Conservation (phyloP, 345 rosid species). For the Schrenkiella parvula region DNA sequence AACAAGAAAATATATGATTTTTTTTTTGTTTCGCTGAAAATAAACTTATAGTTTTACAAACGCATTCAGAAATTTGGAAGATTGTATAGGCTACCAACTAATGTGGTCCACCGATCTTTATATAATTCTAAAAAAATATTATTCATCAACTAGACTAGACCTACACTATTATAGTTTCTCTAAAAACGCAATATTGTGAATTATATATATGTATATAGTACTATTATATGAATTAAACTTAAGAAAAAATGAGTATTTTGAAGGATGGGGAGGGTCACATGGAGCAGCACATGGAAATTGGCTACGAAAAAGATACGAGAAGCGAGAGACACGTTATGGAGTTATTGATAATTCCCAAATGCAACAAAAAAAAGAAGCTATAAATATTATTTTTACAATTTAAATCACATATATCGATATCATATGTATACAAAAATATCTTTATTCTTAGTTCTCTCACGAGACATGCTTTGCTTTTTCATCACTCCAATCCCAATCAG, state of each 20-base stretch:
- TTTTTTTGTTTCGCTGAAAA: neutral
- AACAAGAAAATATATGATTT: neutral
- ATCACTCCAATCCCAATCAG: conserved; percentile 31
- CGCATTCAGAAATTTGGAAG: neutral
- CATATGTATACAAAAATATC: neutral
- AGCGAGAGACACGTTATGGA: conserved; percentile 37
- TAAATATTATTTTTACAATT: neutral
- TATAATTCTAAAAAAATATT: neutral
- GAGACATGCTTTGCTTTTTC: conserved; percentile 41
- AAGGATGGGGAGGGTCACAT: conserved; percentile 34
- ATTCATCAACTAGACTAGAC: conserved; percentile 5
- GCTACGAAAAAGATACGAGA: conserved; percentile 32
- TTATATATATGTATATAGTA: neutral
- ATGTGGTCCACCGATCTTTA: conserved; percentile 19
- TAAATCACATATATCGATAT: neutral
- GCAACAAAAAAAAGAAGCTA: neutral
- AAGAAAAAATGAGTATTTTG: neutral
- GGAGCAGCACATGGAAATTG: conserved; percentile 37
- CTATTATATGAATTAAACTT: neutral
- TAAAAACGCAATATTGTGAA: neutral
- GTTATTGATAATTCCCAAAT: conserved; percentile 29
- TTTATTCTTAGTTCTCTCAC: conserved; percentile 25
- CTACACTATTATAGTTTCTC: neutral
- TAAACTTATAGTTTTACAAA: neutral
- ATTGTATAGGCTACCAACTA: neutral